Base-by-base conservation (phyloP, 768 basidiomycete species). In the Termitomyces sp. region DNA sequence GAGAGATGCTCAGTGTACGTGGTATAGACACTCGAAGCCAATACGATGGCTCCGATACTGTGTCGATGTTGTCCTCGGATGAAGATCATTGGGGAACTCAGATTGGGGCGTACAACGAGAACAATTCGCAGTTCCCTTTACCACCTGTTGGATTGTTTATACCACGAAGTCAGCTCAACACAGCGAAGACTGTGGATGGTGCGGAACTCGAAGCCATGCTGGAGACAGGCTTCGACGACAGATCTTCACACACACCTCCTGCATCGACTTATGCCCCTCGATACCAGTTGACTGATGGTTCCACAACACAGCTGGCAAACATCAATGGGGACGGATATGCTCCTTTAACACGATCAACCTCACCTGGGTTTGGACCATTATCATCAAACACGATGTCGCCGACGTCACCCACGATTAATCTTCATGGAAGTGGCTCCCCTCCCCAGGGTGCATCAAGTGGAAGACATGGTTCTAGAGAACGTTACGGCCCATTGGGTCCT, bases 31-130 rank as follows among this genome's bases (percentile, higher is more conserved):
- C 77, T 14, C 77, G 80, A 44, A 84, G 80, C 62, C 83, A 86
- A 65, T 87, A 86, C 64, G 89, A 90, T 63, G 83, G 86, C 48
- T 92, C 90, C 12, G 94, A 96, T 67, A 86, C 90, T 1, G 69
- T 84, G 47, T 95, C 94, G 10, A 73, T 94, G 56, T 76, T 84
- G 18, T 94, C 91, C 4, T 91, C 92, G 9, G 96, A 98, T 36
- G 94, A 96, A 44, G 96, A 98, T 67, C 87, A 93, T 35, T 99
- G 95, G 94, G 94, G 94, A 3, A 77, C 83, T 4, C 95, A 99
- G 70, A 94, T 99, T 55, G 95, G 96, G 12, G 92, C 83, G 48
- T 98, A 98, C 73, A 96, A 98, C 71, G 95, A 98, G 71, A 78
- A 90, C 68, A 83, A 82, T 69, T 61, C 74, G 30, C 81, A 86